Percentiles rank a stretch among this genome's conserved stretches.
phyloP scores from a whole-genome alignment of 495 filamentous ascomycete genomes.

The Paragyromitra xinjiangensis region DNA sequence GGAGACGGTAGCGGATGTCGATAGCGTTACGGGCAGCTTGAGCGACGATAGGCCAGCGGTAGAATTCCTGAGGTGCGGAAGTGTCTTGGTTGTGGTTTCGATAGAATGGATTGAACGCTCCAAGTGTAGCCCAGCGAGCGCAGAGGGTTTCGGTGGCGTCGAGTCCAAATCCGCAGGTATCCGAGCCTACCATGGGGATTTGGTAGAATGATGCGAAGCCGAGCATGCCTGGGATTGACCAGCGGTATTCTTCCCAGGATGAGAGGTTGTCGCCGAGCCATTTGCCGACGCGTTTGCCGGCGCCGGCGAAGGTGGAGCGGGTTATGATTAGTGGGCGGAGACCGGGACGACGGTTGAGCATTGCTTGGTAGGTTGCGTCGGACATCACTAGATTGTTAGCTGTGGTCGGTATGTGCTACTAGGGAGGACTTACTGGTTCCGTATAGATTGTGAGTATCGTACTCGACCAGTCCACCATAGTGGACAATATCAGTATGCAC shows the following conservation, averaged over 20 bases:
- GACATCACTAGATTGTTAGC: constrained; percentile 74
- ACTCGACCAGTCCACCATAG: constrained; percentile 74
- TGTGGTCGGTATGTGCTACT: background rate
- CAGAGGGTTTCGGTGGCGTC: constrained; percentile 82
- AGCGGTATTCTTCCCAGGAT: constrained; percentile 76
- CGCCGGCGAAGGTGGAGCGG: constrained; percentile 82
- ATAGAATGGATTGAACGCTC: constrained; percentile 84
- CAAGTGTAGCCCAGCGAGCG: constrained; percentile 82
- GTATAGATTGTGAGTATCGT: constrained; percentile 87
- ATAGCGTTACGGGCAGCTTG: constrained; percentile 75
- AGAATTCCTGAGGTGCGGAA: constrained; percentile 75
- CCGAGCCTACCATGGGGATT: constrained; percentile 83
- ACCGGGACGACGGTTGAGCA: constrained; percentile 73
- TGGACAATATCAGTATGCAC: constrained; percentile 79
- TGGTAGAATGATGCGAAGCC: constrained; percentile 84
- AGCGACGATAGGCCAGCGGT: constrained; percentile 73
- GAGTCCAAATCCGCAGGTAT: constrained; percentile 80
- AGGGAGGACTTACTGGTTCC: constrained; percentile 68
- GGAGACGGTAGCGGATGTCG: constrained; percentile 75
- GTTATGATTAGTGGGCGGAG: constrained; percentile 82
- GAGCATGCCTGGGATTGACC: constrained; percentile 73
- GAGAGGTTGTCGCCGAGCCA: constrained; percentile 89
- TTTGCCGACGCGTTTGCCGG: constrained; percentile 79
- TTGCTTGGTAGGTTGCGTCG: constrained; percentile 69
- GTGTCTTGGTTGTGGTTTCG: constrained; percentile 74